A percentile compares a stretch with the other conserved stretches of the same genome.
Conservation (phyloP, 257 asterid species). For the Marsdenia floribunda region DNA sequence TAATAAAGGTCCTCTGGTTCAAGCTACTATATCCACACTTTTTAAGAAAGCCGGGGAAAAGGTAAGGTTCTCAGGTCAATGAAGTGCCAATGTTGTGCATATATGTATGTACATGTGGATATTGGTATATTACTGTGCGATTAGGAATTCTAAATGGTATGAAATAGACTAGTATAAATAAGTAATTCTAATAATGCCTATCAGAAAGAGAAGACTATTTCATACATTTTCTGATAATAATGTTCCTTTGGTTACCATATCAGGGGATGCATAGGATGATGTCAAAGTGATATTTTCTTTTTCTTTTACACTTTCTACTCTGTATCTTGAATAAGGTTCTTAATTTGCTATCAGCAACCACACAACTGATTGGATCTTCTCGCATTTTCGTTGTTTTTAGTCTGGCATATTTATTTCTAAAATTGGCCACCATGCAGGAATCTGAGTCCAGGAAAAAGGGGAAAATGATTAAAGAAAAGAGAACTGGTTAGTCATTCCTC, state of each 20-base stretch:
- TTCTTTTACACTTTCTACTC: neutral
- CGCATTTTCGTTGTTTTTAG: too few species aligned
- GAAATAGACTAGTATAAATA: neutral
- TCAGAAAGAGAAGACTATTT: neutral
- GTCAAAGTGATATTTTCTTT: conserved; percentile 22
- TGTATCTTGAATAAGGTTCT: neutral
- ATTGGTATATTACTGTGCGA: neutral
- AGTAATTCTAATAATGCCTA: neutral
- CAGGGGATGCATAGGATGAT: conserved; percentile 28
- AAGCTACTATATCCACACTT: conserved; percentile 65
- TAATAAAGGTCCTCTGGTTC: conserved; percentile 52
- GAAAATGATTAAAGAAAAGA: conserved; percentile 2
- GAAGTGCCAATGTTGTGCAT: neutral
- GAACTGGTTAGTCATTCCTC: conserved; percentile 17
- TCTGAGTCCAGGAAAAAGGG: conserved; percentile 13
- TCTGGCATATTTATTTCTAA: neutral
- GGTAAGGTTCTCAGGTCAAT: conserved; percentile 34
- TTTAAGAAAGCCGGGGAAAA: conserved; percentile 77
- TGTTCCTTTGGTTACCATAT: conserved; percentile 9
- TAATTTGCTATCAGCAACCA: neutral
- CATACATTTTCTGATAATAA: neutral
- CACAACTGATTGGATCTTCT: neutral
- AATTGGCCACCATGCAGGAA: conserved; percentile 7
- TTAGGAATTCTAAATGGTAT: neutral
- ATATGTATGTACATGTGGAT: neutral